Base-by-base conservation (phyloP, 352 stramenopile species). In the Globisporangium takayamanum region DNA sequence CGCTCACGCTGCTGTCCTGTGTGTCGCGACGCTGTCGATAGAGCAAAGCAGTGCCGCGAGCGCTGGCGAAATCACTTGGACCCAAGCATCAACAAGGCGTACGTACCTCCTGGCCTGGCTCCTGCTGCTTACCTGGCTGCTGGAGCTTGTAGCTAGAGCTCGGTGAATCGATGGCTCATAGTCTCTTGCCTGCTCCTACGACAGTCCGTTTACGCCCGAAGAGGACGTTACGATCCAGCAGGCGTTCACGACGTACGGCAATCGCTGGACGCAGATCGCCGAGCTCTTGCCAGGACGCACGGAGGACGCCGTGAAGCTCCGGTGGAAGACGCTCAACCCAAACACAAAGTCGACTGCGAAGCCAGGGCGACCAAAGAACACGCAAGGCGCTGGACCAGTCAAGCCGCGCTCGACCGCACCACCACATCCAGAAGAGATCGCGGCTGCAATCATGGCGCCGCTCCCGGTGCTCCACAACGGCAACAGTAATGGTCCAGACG, bases 51-150 rank as follows among this genome's bases (percentile, higher is more conserved):
- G 66, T 99, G 96, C 59, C 87, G 96, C 25, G 95, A 99, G 65
- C 93, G 96, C 36, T 99, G 94, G 88, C 78, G 97, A 45, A 98
- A 98, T 71, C 94, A 97, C 61, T 71, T 98, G 57, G 93, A 98
- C 70, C 96, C 96, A 12, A 94, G 84, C 54, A 89, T 98, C 63
- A 94, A 92, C 67, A 92, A 91, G 74, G 74, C 76, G 83, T 92
- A 68, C 49, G 75, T 62, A 14, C 10, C 33, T 22, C 12, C 15
- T 11, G 3, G 11, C 20, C n/a, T 16, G 46, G 2, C 11, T 3
- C 15, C 6, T 44, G 39, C 36, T 44, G 39, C 11, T 18, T 44
- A 14, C 14, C 11, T 37, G 47, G 10, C 12, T 36, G 46, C 30
- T 36, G 96, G 5, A 97, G 97, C 62, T 72, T 94, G 49, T 69